A percentile compares a stretch with the other conserved stretches of the same genome.
These are phyloP conservation scores for Alternaria panax DNA, from an alignment of 2,329 filamentous ascomycete genomes.

Conservation along the genomic window DNA sequence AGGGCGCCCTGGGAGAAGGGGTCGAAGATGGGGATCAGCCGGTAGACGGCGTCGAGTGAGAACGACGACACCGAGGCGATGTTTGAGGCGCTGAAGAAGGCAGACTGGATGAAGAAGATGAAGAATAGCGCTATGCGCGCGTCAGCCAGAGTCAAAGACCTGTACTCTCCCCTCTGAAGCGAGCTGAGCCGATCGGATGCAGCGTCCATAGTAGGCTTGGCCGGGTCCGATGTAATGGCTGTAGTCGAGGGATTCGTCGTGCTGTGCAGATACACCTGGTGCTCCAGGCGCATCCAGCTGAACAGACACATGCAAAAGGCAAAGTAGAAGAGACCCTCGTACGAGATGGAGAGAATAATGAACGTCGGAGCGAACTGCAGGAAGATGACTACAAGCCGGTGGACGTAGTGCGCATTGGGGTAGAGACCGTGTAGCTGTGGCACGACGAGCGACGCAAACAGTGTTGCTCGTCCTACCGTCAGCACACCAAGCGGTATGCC, in stretches of 20 bases:
- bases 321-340: constrained; percentile 95
- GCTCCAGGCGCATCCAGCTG: constrained; percentile 91
- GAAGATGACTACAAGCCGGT: constrained; percentile 87
- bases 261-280: constrained; percentile 68
- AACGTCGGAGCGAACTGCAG: constrained; percentile 92
- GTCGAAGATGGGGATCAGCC: constrained; percentile 90
- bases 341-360: constrained; percentile 95
- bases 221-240: constrained; percentile 32
- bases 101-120: constrained; percentile 91
- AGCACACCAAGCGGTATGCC: constrained; percentile 90
- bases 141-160: constrained; percentile 81
- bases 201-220: constrained; percentile 50
- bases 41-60: constrained; percentile 86
- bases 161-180: constrained; percentile 56
- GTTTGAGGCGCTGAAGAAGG: constrained; percentile 97
- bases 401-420: constrained; percentile 86
- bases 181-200: constrained; percentile 43
- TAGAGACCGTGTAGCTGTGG: constrained; percentile 82
- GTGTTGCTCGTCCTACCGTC: constrained; percentile 80
- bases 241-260: constrained; percentile 15
- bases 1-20: constrained; percentile 91
- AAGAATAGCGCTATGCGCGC: constrained; percentile 91
- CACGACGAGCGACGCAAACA: constrained; percentile 77
- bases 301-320: constrained; percentile 83
- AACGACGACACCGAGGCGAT: constrained; percentile 93